A percentile compares a stretch with the other conserved stretches of the same genome.
Conservation (phyloP, 371 early-diverging fungal species). For the Phascolomyces articulosus region DNA sequence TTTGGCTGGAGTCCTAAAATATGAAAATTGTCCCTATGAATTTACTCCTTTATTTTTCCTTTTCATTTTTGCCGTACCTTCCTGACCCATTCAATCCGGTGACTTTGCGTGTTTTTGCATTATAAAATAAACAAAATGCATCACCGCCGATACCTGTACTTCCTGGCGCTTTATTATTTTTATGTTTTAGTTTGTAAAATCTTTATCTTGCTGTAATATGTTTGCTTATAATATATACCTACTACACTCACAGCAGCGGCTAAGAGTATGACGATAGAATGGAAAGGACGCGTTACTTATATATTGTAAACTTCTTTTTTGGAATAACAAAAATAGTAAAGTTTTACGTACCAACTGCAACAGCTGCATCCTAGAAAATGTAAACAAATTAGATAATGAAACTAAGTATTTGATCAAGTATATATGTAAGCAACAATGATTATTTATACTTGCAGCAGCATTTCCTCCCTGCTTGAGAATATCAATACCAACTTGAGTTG, state of each 20-base stretch:
- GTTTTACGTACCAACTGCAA: constrained; percentile 71
- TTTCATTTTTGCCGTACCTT: constrained; percentile 33
- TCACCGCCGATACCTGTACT: constrained; percentile 94
- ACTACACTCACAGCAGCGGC: constrained; percentile 71
- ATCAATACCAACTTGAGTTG: constrained; percentile 78
- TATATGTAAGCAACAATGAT: no score
- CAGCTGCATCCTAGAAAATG: constrained; percentile 77
- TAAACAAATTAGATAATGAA: no score
- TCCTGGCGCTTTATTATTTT: constrained; percentile 64
- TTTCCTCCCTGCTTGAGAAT: constrained; percentile 87
- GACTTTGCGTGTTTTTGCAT: constrained; percentile 61
- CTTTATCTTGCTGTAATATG: no score
- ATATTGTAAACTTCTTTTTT: no score
- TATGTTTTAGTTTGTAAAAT: no score
- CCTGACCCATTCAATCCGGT: constrained; percentile 79
- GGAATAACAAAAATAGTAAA: constrained; percentile 7
- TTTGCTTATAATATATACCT: no score
- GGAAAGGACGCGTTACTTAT: no score
- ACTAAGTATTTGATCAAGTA: no score
- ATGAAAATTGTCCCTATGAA: not conserved
- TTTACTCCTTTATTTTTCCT: not conserved
- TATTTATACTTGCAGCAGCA: constrained; percentile 69
- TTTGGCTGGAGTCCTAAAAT: constrained; percentile 57
- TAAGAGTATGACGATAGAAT: no score
- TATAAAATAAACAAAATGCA: constrained; percentile 83